Percentiles rank a stretch among this genome's conserved stretches.
Conservation (phyloP, 257 asterid genomes). For the Ilex aquifolium region DNA sequence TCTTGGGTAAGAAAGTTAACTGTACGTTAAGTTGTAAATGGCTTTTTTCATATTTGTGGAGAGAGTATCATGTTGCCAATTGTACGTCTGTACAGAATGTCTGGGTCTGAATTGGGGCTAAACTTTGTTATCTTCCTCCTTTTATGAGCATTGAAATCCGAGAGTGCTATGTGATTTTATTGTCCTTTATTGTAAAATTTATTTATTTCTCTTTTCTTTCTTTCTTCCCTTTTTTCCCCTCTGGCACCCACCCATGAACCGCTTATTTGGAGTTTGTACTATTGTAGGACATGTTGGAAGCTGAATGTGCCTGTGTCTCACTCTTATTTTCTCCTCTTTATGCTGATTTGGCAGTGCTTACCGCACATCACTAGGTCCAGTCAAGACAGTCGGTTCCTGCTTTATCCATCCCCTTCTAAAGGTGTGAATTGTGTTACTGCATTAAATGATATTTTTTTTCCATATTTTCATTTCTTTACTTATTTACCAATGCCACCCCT, state of each 20-base stretch:
- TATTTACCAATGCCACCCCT: neutral
- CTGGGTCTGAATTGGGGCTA: too few species aligned
- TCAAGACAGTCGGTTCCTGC: constrained; percentile 26
- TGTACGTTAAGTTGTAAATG: too few species aligned
- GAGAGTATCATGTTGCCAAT: too few species aligned
- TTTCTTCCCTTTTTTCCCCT: too few species aligned
- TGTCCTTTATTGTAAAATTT: too few species aligned
- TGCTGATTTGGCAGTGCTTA: constrained; percentile 35
- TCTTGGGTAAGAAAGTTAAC: too few species aligned
- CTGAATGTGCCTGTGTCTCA: neutral
- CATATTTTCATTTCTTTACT: neutral
- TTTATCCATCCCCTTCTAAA: constrained; percentile 16
- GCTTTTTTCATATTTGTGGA: too few species aligned
- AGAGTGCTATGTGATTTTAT: too few species aligned
- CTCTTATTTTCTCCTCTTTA: constrained; percentile 1
- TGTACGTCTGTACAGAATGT: too few species aligned
- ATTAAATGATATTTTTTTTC: neutral
- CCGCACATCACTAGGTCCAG: constrained; percentile 33
- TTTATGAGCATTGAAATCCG: too few species aligned
- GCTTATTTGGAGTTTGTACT: neutral
- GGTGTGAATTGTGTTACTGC: constrained; percentile 22
- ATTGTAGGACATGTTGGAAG: constrained; percentile 4
- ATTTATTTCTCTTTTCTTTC: too few species aligned
- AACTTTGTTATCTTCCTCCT: too few species aligned
- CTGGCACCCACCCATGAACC: neutral